Evolutionary conservation across 2,329 filamentous ascomycete genomes (phyloP).

Genomic region (Bipolaris oryzae): DNA sequence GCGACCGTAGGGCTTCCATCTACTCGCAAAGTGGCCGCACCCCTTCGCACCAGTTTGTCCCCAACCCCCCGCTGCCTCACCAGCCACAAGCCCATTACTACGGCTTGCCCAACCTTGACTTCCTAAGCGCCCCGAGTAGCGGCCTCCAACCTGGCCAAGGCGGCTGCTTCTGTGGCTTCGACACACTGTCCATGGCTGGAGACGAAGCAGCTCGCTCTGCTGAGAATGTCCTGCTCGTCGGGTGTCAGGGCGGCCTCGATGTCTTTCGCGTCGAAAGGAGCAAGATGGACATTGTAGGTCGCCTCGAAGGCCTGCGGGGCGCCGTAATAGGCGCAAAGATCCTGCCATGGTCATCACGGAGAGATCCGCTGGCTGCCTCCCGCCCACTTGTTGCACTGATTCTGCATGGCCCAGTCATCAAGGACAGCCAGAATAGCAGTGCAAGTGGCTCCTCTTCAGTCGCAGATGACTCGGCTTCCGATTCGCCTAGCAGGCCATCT

Average conservation of each 20-base stretch:
- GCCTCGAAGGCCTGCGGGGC: conserved; percentile 77
- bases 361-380: conserved; percentile 59
- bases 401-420: conserved; percentile 75
- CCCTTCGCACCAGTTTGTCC: conserved; percentile 54
- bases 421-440: conserved; percentile 50
- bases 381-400: conserved; percentile 80
- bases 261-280: conserved; percentile 75
- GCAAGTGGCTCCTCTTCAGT: conserved; percentile 46
- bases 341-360: conserved; percentile 68
- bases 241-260: conserved; percentile 80
- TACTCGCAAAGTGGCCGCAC: conserved; percentile 54
- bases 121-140: conserved; percentile 56
- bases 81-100: conserved; percentile 80
- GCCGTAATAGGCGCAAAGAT: conserved; percentile 83
- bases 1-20: conserved; percentile 58
- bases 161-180: conserved; percentile 82
- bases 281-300: conserved; percentile 71
- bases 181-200: conserved; percentile 63
- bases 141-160: conserved; percentile 67
- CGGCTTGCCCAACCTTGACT: conserved; percentile 73
- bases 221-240: conserved; percentile 74
- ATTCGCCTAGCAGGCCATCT: conserved; percentile 45
- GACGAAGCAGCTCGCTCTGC: conserved; percentile 51
- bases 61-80: conserved; percentile 72
- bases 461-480: conserved; percentile 45